These are phyloP conservation scores for Encephalitozoon hellem DNA, from an alignment of 371 early-diverging fungal species.

Conservation along the genomic window DNA sequence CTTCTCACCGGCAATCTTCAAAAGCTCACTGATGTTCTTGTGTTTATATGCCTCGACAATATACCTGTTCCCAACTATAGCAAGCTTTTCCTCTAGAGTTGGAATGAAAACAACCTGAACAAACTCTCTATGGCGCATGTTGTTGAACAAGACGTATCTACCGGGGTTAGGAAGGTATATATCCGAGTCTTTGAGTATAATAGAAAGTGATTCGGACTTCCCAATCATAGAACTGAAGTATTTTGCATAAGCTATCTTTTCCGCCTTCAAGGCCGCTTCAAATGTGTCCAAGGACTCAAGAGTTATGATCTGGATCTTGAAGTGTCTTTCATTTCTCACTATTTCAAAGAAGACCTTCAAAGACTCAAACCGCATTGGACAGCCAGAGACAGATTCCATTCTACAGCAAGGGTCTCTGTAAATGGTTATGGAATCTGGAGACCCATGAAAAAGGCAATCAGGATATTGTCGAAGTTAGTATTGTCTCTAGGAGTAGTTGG, in stretches of 20 bases:
- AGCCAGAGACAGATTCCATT: background rate
- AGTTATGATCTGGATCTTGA: slow-evolving; percentile 6
- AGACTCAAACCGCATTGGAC: background rate
- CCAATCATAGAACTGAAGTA: background rate
- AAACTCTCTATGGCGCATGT: background rate
- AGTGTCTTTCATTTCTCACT: background rate
- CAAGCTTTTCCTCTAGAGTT: background rate
- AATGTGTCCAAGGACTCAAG: background rate
- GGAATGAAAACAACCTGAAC: background rate
- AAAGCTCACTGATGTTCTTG: background rate
- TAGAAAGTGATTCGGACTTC: background rate
- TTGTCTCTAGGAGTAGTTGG: background rate
- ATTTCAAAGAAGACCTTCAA: background rate
- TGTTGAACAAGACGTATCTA: background rate
- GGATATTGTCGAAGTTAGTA: background rate
- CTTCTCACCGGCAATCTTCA: background rate
- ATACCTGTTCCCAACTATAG: background rate
- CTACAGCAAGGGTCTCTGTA: background rate
- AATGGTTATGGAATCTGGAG: background rate
- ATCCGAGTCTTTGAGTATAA: background rate
- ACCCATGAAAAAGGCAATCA: background rate
- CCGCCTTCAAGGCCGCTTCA: background rate
- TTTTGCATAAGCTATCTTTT: background rate
- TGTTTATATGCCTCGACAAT: background rate
- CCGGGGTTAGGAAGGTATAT: background rate